A percentile compares a stretch with the other conserved stretches of the same genome.
These are phyloP conservation scores for Amyloporia xantha DNA, from an alignment of 768 basidiomycete species.

Conservation along the genomic window DNA sequence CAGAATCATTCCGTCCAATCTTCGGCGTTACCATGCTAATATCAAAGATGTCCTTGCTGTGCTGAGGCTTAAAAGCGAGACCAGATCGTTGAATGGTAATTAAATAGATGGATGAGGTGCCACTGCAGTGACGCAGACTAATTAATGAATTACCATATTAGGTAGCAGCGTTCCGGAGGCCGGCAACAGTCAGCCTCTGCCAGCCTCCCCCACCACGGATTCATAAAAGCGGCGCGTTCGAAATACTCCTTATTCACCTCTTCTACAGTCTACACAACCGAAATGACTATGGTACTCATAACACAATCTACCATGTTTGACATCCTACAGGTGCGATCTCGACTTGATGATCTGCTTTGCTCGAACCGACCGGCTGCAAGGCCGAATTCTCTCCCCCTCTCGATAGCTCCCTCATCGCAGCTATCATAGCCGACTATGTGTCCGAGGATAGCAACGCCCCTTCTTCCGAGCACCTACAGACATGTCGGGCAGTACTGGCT, in stretches of 20 bases:
- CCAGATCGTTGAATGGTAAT: no score
- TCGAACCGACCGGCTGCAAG: slow-evolving; percentile 27
- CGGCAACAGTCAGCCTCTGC: no score
- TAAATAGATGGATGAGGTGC: no score
- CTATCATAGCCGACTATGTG: slow-evolving; percentile 56
- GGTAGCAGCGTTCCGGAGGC: no score
- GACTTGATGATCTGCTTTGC: background rate
- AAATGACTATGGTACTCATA: background rate
- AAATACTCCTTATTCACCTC: no score
- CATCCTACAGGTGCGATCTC: slow-evolving; percentile 10
- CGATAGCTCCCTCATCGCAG: slow-evolving; percentile 68
- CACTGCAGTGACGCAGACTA: no score
- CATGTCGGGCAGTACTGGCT: slow-evolving; percentile 44
- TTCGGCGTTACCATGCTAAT: background rate
- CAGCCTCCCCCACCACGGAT: no score
- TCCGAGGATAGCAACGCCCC: slow-evolving; percentile 15
- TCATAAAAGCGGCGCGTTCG: no score
- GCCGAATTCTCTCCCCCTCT: slow-evolving; percentile 70
- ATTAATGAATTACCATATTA: no score
- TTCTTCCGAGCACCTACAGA: slow-evolving; percentile 23
- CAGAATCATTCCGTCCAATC: background rate
- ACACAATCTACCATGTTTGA: slow-evolving; percentile 12
- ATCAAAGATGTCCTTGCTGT: no score
- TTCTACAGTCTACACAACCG: no score
- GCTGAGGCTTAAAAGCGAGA: no score